Evolutionary conservation across 495 filamentous ascomycete genomes (phyloP), one percentile per base, ranked within the genome.

Genomic region (Filosporella fistucella): DNA sequence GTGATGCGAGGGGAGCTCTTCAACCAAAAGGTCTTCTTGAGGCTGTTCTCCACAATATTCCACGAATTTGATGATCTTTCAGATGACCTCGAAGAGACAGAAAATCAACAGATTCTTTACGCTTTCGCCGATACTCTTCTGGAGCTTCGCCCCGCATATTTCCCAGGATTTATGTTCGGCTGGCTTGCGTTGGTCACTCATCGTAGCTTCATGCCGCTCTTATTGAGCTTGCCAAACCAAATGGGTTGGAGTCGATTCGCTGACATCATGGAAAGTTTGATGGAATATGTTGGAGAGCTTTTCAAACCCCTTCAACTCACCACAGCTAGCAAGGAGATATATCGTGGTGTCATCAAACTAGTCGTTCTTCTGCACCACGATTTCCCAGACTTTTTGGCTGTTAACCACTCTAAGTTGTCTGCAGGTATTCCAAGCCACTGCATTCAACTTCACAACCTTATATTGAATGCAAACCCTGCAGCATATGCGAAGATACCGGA

Each of bases 351-450:
- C 7, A 72, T 95, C 21, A 86, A 93, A 54, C 76, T 95, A 45
- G 65, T 97, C 50, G 68, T 93, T 16, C 76, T 96, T 28, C 70
- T 99, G 38, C 85, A 94, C 47, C 93, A 97, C 54, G 93, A 99
- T 61, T 96, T 88, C 65, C 88, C 90, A 0, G 90, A 95, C 45
- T 97, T 95, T 63, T 72, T 97, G 33, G 84, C 85, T 22, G 86
- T 91, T 54, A 86, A 93, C 60, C 86, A 95, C 54, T 82, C 85
- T 52, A 80, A 83, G 47, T 79, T 99, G 35, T 90, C 86, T 74
- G 85, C 89, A 61, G 80, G 80, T 55, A 87, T 97, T 41, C 89
- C 94, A 1, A 74, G 78, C 18, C 87, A 94, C 56, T 91, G 86
- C 59, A 81, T 82, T 21, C 93, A 99, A 63, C 76, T 97, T 46